Percentiles rank a stretch among this genome's conserved stretches.
phyloP scores from a whole-genome alignment of 1,284 basidiomycete genomes.

The Sporisorium iseilematis-ciliati region DNA sequence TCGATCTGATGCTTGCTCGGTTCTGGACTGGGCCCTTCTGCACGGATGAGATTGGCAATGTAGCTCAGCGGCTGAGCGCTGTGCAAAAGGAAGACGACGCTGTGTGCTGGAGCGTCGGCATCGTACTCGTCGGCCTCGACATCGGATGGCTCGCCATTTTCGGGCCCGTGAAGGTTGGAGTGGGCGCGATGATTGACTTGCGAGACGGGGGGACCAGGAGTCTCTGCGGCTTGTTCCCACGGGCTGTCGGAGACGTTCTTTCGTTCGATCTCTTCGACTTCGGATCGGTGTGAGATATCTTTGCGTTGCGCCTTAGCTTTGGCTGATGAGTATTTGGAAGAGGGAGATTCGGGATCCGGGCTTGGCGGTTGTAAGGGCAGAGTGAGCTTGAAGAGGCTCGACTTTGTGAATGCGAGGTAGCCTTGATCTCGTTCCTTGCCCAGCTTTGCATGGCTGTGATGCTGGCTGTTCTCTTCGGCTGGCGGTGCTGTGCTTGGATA shows the following conservation, averaged over 20 bases:
- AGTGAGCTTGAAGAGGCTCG: conserved; percentile 62
- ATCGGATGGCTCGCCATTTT: conserved; percentile 52
- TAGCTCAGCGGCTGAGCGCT: conserved; percentile 61
- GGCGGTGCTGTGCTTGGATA: conserved; percentile 49
- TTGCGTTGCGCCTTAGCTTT: conserved; percentile 27
- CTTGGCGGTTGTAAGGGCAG: conserved; percentile 49
- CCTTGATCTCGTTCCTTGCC: conserved; percentile 44
- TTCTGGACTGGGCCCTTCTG: conserved; percentile 59
- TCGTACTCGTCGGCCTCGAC: conserved; percentile 55
- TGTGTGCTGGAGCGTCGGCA: conserved; percentile 57
- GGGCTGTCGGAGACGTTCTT: conserved; percentile 27
- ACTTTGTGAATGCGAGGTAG: conserved; percentile 62
- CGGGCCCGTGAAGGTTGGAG: conserved; percentile 42
- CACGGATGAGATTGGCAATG: conserved; percentile 57
- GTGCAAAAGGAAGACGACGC: conserved; percentile 61
- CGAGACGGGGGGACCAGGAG: conserved; percentile 40
- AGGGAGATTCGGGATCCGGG: conserved; percentile 27
- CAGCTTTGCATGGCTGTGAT: conserved; percentile 18
- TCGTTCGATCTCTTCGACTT: conserved; percentile 20
- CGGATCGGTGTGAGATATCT: background rate
- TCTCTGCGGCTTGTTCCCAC: conserved; percentile 50
- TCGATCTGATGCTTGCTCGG: conserved; percentile 35
- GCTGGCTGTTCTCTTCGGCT: conserved; percentile 39
- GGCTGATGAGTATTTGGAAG: conserved; percentile 41
- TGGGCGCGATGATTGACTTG: conserved; percentile 44